Evolutionary conservation across 2,329 filamentous ascomycete species (phyloP), one percentile per base, ranked within the genome.

Genomic region (Botrytis porri): DNA sequence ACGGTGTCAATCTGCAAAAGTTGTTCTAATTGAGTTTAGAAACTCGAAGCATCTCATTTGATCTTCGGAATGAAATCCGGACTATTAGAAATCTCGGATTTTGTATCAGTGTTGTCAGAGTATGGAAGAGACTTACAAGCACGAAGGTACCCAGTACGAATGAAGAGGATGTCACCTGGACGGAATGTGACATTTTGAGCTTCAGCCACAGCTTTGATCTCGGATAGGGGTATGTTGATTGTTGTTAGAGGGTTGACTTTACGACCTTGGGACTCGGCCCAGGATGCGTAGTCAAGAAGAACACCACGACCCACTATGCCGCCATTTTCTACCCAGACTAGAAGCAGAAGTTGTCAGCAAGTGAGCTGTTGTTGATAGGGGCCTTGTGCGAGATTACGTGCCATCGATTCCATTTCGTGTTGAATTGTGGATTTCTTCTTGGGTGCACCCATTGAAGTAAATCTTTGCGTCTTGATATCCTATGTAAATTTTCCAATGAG

Each of bases 261-360:
- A 70, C 90, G 86, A 48, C 85, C 86, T 63, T 89, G 84, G 54
- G 82, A 82, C 29, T 84, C 83, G 2, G 90, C 89, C 86, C 90
- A 93, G 16, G 64, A 41, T 25, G 71, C 69, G 71, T 85, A 89
- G 78, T 90, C 88, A 0, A 88, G 79, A 0, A 88, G 80, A 3
- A 88, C 81, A 32, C 86, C 86, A 0, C 86, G 83, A 4, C 86
- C 86, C 2, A 84, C 84, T 10, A 88, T 83, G 51, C 85, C 85
- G 45, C 85, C 85, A 18, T 80, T 77, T 48, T 82, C 78, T n/a
- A 77, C 76, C 82, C 82, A 83, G 65, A 81, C 76, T 84, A 43
- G 0, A 48, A 43, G 32, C n/a, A 20, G 48, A 51, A 22, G 22
- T 8, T 18, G 4, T 18, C 18, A 39, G 37, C 7, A 43, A 39